These are phyloP conservation scores for Aspergillus spinulosporus DNA, from an alignment of 2,329 filamentous ascomycete species.

Conservation along the genomic window DNA sequence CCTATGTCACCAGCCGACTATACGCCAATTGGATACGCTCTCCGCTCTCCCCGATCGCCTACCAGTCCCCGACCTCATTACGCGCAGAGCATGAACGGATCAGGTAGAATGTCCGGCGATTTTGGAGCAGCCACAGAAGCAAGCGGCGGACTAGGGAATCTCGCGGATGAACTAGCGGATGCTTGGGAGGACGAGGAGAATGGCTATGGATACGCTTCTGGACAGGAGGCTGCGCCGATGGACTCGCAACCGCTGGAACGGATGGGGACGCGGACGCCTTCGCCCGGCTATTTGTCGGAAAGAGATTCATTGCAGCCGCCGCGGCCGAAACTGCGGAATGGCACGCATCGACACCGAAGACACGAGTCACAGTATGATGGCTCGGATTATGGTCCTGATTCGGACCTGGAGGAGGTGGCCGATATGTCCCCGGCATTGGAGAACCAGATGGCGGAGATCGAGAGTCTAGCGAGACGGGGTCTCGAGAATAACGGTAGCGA, in stretches of 20 bases:
- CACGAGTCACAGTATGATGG: constrained; percentile 55
- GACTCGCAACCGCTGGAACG: constrained; percentile 33
- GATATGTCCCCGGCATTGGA: constrained; percentile 58
- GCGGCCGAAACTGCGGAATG: constrained; percentile 42
- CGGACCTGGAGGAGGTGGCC: constrained; percentile 52
- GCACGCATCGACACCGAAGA: constrained; percentile 38
- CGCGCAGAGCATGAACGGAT: constrained; percentile 34
- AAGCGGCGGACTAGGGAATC: constrained; percentile 56
- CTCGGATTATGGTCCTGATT: constrained; percentile 59
- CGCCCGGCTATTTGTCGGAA: constrained; percentile 26
- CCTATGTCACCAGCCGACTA: constrained; percentile 36
- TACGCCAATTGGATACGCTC: constrained; percentile 33
- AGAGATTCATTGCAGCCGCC: constrained; percentile 34
- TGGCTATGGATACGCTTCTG: constrained; percentile 45
- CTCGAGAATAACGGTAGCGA: constrained; percentile 54
- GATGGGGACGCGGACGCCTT: constrained; percentile 29
- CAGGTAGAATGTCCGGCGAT: constrained; percentile 39
- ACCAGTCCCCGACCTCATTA: constrained; percentile 39
- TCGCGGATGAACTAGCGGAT: constrained; percentile 65
- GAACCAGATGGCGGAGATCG: constrained; percentile 56
- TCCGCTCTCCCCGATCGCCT: constrained; percentile 36
- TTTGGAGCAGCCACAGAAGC: constrained; percentile 34
- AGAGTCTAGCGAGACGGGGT: constrained; percentile 55
- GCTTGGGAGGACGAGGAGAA: constrained; percentile 57
- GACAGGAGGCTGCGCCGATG: constrained; percentile 33